Base-by-base conservation (phyloP, 495 filamentous ascomycete species). In the Neurospora sp. region DNA sequence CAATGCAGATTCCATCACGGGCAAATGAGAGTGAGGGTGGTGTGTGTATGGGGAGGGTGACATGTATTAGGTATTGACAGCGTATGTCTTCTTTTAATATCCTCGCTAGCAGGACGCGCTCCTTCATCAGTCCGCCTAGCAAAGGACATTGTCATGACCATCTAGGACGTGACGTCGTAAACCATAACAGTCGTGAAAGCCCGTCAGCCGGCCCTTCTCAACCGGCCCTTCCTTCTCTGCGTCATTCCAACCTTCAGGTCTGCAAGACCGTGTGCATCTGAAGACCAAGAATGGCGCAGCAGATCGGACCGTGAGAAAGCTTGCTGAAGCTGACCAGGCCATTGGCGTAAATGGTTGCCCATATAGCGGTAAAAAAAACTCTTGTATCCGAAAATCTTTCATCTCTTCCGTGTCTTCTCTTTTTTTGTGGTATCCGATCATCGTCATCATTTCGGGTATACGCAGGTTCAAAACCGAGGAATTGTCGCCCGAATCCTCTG, bases 131-230 rank as follows among this genome's bases (percentile, higher is more conserved):
- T 59, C 71, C 62, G 76, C 73, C 74, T 69, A 73, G 73, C 69
- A 62, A 72, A 73, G 72, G 74, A 77, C 43, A 48, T 73, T 79
- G 76, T 77, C 78, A 78, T 80, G 77, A 76, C 77, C 76, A 77
- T 82, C 79, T 82, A 80, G 74, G 79, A 81, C 79, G 76, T 82
- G 77, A 81, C 77, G 73, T 82, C 80, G 78, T 82, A 80, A 81
- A 79, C 78, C 80, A 74, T 82, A 79, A 82, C 77, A 80, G 76
- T 82, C 80, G 70, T 82, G 77, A 80, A 77, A 75, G 72, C 73
- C 43, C 73, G 54, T 31, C 54, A 62, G 54, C 54, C 54, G 54
- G 28, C 28, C 28, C 24, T 59, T 59, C 48, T 28, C 48, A 28
- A 59, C 48, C 48, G 48, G 24, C 48, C 48, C 48, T 62, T 62